phyloP scores from a whole-genome alignment of 2,329 filamentous ascomycete species.

The Xylaria arbuscula region DNA sequence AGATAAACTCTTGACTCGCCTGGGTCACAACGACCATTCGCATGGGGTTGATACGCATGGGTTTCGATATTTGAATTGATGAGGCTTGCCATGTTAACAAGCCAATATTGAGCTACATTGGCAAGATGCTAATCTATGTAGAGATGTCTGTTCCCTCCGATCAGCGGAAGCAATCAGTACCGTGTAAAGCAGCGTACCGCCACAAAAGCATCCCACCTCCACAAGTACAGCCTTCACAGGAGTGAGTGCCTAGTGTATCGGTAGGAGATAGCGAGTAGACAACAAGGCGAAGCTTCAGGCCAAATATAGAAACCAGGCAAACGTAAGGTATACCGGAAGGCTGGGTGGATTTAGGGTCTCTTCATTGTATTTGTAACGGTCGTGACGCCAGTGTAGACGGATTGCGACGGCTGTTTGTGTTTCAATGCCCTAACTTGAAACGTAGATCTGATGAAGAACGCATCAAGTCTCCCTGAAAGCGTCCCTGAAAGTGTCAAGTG shows the following conservation, averaged over 20 bases:
- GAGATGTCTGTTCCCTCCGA: conserved; percentile 27
- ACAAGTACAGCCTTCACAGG: conserved; percentile 32
- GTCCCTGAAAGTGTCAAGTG: conserved; percentile 27
- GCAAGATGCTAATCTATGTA: neutral
- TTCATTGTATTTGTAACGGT: neutral
- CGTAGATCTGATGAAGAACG: conserved; percentile 24
- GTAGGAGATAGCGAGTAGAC: conserved; percentile 9
- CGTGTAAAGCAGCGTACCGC: conserved; percentile 20
- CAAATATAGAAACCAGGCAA: conserved; percentile 37
- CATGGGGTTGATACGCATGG: neutral
- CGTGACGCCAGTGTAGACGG: conserved; percentile 13
- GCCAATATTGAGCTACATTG: conserved; percentile 1
- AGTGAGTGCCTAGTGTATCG: conserved; percentile 13
- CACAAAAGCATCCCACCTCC: conserved; percentile 31
- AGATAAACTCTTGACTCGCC: neutral
- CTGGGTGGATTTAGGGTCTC: conserved; percentile 2
- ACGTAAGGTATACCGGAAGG: conserved; percentile 17
- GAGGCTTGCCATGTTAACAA: conserved; percentile 6
- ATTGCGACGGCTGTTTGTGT: conserved; percentile 19
- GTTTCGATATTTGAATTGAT: conserved; percentile 1
- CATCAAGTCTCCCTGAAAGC: conserved; percentile 25
- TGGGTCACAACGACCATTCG: neutral
- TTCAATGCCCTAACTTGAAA: conserved; percentile 34
- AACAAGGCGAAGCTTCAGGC: conserved; percentile 34
- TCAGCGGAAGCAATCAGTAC: conserved; percentile 29